Base-by-base conservation (phyloP, 2,329 filamentous ascomycete species). In the Aspergillus ruber region DNA sequence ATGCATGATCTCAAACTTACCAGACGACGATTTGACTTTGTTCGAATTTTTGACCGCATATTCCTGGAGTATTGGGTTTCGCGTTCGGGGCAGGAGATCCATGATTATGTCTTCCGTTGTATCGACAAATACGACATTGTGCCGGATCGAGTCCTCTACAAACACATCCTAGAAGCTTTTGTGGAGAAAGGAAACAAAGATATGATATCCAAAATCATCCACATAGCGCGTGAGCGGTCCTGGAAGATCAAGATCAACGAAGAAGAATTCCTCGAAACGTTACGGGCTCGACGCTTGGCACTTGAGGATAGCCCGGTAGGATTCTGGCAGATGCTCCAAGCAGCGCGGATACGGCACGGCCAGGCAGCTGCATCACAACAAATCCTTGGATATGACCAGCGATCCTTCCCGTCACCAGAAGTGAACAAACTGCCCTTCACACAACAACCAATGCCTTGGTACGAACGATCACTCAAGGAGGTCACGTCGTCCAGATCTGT, bases 31-130 rank as follows among this genome's bases (percentile, higher is more conserved):
- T 51, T 45, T 6, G 57, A 63, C 42, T 71, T 71, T 39, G 43
- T 54, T 2, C 56, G 56, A 4, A 55, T 62, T 18, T 71, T 71
- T 42, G 66, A 71, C 46, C 66, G 67, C 20, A 60, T 72, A 39
- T 70, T 71, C 39, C 52, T 71, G 32, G 68, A 72, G 51, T 72
- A 64, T 43, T 71, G 67, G 59, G 58, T 67, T 5, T 59, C 58
- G 20, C 66, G 71, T 47, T 56, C 65, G 3, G 65, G 62, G 0
- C 12, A 47, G 13, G 54, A 64, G 18, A 69, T 67, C 27, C 57
- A 58, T n/a, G 56, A 66, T 8, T 72, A 71, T 38, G 48, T 71
- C 43, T 56, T 64, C 17, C 54, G 56, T 17, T 65, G 59, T 23
- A 60, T 72, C 39, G 59, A 66, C 17, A 58, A 64, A 17, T 70